Conservation (phyloP, 1,284 basidiomycete species). For the Heliocybe sulcata region DNA sequence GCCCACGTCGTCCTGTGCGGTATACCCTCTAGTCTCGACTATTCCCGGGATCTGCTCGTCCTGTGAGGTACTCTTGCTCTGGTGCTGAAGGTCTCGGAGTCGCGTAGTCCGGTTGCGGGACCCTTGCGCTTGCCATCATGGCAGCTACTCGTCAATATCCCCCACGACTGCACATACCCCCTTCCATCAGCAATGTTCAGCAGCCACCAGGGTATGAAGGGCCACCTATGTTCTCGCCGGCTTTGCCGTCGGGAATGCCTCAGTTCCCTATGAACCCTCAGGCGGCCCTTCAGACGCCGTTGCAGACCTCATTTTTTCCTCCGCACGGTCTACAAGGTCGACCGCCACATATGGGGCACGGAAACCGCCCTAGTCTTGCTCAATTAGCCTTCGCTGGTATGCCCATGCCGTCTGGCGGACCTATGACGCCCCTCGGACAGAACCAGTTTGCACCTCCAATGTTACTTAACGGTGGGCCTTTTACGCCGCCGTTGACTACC, state of each 20-base stretch:
- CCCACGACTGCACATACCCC: constrained; percentile 26
- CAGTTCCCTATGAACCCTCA: constrained; percentile 33
- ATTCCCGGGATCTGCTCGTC: background rate
- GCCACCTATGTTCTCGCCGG: constrained; percentile 53
- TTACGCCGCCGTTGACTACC: constrained; percentile 44
- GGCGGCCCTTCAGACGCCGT: constrained; percentile 55
- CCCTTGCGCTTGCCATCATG: constrained; percentile 13
- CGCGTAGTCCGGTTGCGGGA: background rate
- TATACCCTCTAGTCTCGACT: background rate
- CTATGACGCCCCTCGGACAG: constrained; percentile 54
- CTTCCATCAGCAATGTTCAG: constrained; percentile 22
- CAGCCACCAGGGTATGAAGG: constrained; percentile 21
- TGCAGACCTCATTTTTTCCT: constrained; percentile 56
- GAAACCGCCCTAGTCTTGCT: constrained; percentile 47
- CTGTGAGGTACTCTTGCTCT: background rate
- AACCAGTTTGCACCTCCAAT: constrained; percentile 47
- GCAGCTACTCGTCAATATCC: constrained; percentile 21
- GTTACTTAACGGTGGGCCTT: constrained; percentile 33
- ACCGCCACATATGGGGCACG: constrained; percentile 43
- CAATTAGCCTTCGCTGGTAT: constrained; percentile 52
- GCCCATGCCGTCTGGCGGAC: constrained; percentile 44
- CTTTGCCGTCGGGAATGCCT: constrained; percentile 51
- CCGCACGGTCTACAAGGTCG: constrained; percentile 33
- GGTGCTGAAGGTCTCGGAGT: background rate
- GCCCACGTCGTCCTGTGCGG: background rate